Evolutionary conservation across 2,329 filamentous ascomycete species (phyloP).

Genomic region (Volutella citrinella): DNA sequence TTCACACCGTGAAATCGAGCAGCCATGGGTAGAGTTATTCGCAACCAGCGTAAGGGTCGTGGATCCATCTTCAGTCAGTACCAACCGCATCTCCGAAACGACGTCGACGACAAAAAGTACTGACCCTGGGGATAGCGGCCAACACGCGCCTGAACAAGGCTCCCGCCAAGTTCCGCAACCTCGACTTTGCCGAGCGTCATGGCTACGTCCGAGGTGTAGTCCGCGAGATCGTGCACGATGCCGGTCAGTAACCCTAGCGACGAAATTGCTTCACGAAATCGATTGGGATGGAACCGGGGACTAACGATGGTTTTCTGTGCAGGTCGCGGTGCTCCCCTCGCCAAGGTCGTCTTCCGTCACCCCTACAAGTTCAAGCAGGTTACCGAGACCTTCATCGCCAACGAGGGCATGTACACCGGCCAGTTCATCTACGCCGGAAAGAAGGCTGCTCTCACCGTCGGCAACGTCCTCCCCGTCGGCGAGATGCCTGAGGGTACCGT

Average conservation of each 20-base stretch:
- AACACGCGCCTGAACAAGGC: conserved; percentile 89
- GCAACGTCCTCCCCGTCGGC: conserved; percentile 93
- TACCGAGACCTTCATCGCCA: conserved; percentile 99
- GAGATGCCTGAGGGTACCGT: conserved; percentile 99
- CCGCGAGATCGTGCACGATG: conserved; percentile 99
- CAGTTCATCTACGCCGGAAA: conserved; percentile 99
- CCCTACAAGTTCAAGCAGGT: conserved; percentile 97
- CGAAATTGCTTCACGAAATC: conserved; percentile 14
- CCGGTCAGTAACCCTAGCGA: conserved; percentile 54
- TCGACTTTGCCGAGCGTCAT: conserved; percentile 96
- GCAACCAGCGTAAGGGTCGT: conserved; percentile 63
- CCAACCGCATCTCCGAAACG: conserved; percentile 21
- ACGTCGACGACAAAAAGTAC: conserved; percentile 26
- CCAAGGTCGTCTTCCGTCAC: conserved; percentile 94
- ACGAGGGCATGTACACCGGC: conserved; percentile 99
- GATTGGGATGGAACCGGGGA: conserved; percentile 14
- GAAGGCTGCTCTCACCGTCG: conserved; percentile 94
- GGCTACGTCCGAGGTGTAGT: conserved; percentile 97
- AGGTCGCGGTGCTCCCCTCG: conserved; percentile 90
- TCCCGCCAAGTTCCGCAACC: conserved; percentile 82
- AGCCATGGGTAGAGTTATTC: conserved; percentile 59
- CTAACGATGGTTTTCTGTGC: conserved; percentile 24
- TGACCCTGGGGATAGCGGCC: conserved; percentile 54
- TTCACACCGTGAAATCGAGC: conserved; percentile 34
- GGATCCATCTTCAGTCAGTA: conserved; percentile 57